A percentile compares a stretch with the other conserved stretches of the same genome.
Conservation (phyloP, 768 basidiomycete species). For the Candolleomyces eurysporus region DNA sequence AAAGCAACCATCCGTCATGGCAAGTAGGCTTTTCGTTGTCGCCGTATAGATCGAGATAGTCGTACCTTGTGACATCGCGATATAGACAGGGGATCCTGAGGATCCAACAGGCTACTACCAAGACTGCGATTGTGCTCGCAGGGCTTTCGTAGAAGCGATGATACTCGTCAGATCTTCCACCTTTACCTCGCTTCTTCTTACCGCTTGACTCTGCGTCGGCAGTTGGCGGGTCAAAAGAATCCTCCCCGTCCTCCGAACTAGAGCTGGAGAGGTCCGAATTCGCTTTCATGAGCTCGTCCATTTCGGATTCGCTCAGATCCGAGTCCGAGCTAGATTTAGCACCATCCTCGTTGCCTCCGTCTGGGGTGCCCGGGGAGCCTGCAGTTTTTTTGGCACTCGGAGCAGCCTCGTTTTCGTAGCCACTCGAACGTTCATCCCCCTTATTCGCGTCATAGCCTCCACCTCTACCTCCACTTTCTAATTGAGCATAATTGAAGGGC, state of each 20-base stretch:
- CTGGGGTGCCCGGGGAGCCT: neutral
- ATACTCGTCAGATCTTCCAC: neutral
- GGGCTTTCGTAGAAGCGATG: constrained; percentile 33
- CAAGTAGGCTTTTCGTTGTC: neutral
- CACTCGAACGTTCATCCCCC: neutral
- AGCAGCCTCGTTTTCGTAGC: neutral
- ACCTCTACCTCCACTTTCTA: constrained; percentile 13
- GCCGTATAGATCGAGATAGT: constrained; percentile 3
- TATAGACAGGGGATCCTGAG: constrained; percentile 75
- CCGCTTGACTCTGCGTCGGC: constrained; percentile 23
- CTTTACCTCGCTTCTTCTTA: constrained; percentile 22
- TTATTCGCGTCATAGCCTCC: neutral
- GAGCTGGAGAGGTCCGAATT: constrained; percentile 14
- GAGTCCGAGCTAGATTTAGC: constrained; percentile 10
- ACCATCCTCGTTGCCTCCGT: neutral
- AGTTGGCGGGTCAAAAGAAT: neutral
- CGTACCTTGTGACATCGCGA: constrained; percentile 72
- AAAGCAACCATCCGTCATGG: constrained; percentile 4
- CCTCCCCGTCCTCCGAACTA: constrained; percentile 17
- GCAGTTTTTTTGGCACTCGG: neutral
- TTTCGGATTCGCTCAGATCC: constrained; percentile 12
- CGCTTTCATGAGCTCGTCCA: constrained; percentile 16
- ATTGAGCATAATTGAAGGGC: constrained; percentile 47
- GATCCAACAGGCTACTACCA: constrained; percentile 77
- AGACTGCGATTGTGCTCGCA: constrained; percentile 56